phyloP scores from a whole-genome alignment of 2,329 filamentous ascomycete species.

The Monilinia fructigena region DNA sequence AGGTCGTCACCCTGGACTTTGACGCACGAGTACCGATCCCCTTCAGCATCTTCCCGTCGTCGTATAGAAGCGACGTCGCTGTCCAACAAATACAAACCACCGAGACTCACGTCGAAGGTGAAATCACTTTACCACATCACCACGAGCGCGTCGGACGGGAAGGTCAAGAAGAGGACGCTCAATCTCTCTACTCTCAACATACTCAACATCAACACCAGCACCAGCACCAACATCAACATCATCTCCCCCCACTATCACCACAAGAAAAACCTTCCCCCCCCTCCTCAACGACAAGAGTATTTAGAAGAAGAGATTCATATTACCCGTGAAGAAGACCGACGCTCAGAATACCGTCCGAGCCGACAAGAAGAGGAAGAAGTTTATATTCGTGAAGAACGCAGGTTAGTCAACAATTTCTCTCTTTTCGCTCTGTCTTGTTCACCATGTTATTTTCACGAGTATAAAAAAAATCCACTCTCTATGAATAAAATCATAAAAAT shows the following conservation, averaged over 20 bases:
- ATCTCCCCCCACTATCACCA: not conserved
- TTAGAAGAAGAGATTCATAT: slow-evolving; percentile 79
- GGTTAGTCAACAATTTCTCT: slow-evolving; percentile 45
- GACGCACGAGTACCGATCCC: slow-evolving; percentile 98
- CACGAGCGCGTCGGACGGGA: slow-evolving; percentile 92
- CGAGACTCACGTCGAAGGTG: slow-evolving; percentile 81
- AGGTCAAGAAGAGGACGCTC: slow-evolving; percentile 73
- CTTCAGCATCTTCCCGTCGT: slow-evolving; percentile 99
- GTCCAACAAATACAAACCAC: slow-evolving; percentile 48
- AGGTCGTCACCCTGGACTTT: slow-evolving; percentile 99
- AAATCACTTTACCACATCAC: slow-evolving; percentile 66
- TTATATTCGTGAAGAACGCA: slow-evolving; percentile 53
- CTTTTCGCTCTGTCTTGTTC: slow-evolving; percentile 22
- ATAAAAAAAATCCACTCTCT: slow-evolving; percentile 1
- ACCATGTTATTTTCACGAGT: not conserved
- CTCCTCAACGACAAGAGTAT: slow-evolving; percentile 50
- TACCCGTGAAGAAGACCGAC: slow-evolving; percentile 72
- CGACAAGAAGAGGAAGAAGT: slow-evolving; percentile 50
- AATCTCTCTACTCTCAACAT: slow-evolving; percentile 55
- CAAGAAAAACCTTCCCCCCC: not conserved
- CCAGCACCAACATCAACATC: not conserved
- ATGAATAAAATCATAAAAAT: not conserved
- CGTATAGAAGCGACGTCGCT: slow-evolving; percentile 75
- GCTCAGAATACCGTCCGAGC: slow-evolving; percentile 63
- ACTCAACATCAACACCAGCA: not conserved